Percentiles rank a stretch among this genome's conserved stretches.
phyloP scores from a whole-genome alignment of 78 protist genomes.

The Dictyostelium firmibasis region DNA sequence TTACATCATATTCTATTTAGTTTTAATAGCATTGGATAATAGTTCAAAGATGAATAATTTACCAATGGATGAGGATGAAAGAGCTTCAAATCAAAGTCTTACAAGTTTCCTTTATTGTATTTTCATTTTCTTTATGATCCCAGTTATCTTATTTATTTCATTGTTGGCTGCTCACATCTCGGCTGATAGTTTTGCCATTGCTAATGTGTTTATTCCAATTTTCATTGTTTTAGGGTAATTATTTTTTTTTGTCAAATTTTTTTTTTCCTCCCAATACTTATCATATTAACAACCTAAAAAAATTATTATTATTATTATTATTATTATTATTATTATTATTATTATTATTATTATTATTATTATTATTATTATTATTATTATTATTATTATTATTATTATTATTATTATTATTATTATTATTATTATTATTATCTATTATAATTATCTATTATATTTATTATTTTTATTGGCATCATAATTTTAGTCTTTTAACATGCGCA shows the following conservation, averaged over 20 bases:
- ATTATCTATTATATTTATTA: background rate
- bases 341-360: no score
- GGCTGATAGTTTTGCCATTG: constrained; percentile 4
- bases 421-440: background rate
- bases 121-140: background rate
- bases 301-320: no score
- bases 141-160: constrained; percentile 15
- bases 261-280: no score
- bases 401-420: background rate
- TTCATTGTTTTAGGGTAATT: constrained; percentile 31
- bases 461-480: no score
- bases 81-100: background rate
- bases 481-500: background rate
- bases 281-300: no score
- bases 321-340: no score
- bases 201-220: constrained; percentile 25
- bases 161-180: constrained; percentile 8
- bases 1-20: background rate
- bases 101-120: background rate
- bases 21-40: background rate
- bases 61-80: background rate
- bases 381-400: background rate
- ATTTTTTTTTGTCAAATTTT: no score
- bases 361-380: no score
- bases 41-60: background rate